A percentile compares a stretch with the other conserved stretches of the same genome.
Conservation (phyloP, 2,329 filamentous ascomycete species). For the Paraphaeosphaeria minitans region DNA sequence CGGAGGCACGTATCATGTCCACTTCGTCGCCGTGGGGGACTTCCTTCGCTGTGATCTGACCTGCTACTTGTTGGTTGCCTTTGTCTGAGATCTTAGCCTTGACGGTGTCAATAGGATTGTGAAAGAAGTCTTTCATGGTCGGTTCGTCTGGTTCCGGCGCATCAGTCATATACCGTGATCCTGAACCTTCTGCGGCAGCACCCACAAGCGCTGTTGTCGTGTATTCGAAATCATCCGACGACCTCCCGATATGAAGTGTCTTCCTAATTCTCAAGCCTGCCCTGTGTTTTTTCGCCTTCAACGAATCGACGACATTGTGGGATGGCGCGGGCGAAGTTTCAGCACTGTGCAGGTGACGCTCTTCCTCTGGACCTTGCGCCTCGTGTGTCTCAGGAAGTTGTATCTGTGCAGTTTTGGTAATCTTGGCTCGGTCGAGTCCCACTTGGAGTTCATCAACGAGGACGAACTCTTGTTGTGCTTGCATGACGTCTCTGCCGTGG, state of each 20-base stretch:
- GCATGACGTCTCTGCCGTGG: neutral
- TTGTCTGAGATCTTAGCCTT: slow-evolving; percentile 29
- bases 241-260: slow-evolving; percentile 29
- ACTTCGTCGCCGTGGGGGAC: slow-evolving; percentile 45
- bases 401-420: neutral
- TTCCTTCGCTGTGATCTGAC: slow-evolving; percentile 52
- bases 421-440: neutral
- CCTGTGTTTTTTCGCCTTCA: slow-evolving; percentile 26
- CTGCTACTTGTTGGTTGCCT: slow-evolving; percentile 31
- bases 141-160: slow-evolving; percentile 25
- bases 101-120: slow-evolving; percentile 32
- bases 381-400: neutral
- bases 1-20: slow-evolving; percentile 43
- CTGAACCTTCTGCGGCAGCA: slow-evolving; percentile 15
- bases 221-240: slow-evolving; percentile 18
- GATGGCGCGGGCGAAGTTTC: neutral
- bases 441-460: neutral
- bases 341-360: neutral
- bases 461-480: neutral
- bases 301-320: neutral
- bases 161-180: slow-evolving; percentile 25
- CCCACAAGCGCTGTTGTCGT: slow-evolving; percentile 24
- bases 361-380: neutral
- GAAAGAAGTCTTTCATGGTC: slow-evolving; percentile 30
- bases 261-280: slow-evolving; percentile 30